Conservation (phyloP, 2,329 filamentous ascomycete species). For the Pseudogymnoascus sp. region DNA sequence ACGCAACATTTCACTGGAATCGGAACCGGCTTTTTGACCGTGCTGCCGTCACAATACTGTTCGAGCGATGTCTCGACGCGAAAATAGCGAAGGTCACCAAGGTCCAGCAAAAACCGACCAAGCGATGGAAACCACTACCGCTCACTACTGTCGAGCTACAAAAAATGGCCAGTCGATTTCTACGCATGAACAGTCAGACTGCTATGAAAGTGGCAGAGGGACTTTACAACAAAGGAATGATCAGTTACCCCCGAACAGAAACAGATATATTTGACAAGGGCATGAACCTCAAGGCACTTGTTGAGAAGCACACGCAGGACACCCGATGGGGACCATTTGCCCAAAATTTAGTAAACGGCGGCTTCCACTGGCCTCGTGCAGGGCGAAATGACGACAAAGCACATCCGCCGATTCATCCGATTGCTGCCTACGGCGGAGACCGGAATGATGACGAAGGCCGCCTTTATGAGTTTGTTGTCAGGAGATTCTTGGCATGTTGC, state of each 20-base stretch:
- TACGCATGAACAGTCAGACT: conserved; percentile 83
- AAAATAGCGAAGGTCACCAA: conserved; percentile 74
- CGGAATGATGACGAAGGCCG: conserved; percentile 60
- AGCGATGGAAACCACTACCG: conserved; percentile 88
- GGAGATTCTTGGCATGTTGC: conserved; percentile 90
- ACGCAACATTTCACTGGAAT: conserved; percentile 78
- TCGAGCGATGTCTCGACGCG: conserved; percentile 74
- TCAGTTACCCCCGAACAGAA: conserved; percentile 95
- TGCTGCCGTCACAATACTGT: conserved; percentile 69
- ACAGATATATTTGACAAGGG: conserved; percentile 90
- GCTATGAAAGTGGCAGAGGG: conserved; percentile 84
- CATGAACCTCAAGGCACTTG: conserved; percentile 72
- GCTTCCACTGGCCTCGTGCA: conserved; percentile 71
- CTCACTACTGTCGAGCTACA: conserved; percentile 94
- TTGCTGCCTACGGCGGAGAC: conserved; percentile 63
- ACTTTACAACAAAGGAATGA: conserved; percentile 89
- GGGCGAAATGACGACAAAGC: conserved; percentile 92
- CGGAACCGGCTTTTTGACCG: conserved; percentile 82
- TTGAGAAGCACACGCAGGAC: conserved; percentile 78
- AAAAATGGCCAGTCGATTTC: conserved; percentile 83
- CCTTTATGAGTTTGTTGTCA: conserved; percentile 86
- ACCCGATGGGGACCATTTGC: conserved; percentile 74
- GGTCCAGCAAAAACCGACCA: conserved; percentile 83
- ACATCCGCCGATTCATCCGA: conserved; percentile 92
- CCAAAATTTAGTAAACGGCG: conserved; percentile 64